phyloP scores from a whole-genome alignment of 1,284 basidiomycete genomes.

The Puccinia coronata region DNA sequence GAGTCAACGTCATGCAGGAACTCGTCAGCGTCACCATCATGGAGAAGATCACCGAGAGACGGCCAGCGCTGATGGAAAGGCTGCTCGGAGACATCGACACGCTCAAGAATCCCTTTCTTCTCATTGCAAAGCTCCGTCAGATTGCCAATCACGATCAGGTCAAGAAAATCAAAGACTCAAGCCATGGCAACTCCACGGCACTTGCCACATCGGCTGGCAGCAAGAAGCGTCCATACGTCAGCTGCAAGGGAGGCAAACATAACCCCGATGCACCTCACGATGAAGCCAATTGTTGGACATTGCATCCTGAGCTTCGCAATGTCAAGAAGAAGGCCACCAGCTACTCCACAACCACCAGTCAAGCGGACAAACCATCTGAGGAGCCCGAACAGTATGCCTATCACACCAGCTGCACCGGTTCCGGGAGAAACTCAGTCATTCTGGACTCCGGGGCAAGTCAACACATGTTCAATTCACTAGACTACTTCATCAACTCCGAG shows the following conservation, averaged over 20 bases:
- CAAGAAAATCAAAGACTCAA: not conserved
- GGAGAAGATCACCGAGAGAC: no score
- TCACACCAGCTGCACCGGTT: not conserved
- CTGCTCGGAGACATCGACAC: not conserved
- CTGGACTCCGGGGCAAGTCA: not conserved
- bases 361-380: not conserved
- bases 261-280: not conserved
- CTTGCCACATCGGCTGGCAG: not conserved
- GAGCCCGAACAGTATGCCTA: not conserved
- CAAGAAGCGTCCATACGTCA: not conserved
- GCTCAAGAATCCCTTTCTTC: not conserved
- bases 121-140: not conserved
- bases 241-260: not conserved
- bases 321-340: not conserved
- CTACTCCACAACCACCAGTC: not conserved
- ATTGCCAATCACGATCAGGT: not conserved
- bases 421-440: not conserved
- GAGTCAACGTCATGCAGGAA: no score
- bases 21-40: no score
- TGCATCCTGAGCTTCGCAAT: not conserved
- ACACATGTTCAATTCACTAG: no score
- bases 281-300: not conserved
- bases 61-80: no score
- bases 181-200: not conserved
- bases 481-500: not conserved